Base-by-base conservation (phyloP, 768 basidiomycete genomes). In the Sistotremastrum suecicum region DNA sequence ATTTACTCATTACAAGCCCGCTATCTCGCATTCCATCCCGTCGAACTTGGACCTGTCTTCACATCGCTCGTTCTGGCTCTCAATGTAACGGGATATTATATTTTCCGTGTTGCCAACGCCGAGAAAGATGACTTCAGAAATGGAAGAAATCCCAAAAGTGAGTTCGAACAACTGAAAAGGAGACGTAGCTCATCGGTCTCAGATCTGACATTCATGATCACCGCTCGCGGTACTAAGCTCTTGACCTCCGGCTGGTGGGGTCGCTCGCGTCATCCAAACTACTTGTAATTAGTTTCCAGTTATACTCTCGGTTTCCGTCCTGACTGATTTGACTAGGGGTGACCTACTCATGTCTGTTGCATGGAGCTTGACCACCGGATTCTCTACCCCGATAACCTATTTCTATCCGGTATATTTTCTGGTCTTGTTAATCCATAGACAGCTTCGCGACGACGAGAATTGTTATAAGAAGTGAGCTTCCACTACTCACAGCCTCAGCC, bases 161-260 rank as follows among this genome's bases (percentile, higher is more conserved):
- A 48, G 74, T 53, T 10, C 42, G 4, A 4, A 30, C 33, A n/a
- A 6, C 34, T 47, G 40, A 41, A n/a, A 5, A 34, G 6, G 5
- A 32, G 7, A 11, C 5, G 7, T 12, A 5, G n/a, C 34, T 36
- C 28, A 34, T 44, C 4, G 31, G 9, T 20, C 6, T 10, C 53
- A 94, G 91, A 86, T 58, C 67, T 94, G 12, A 64, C 72, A 50
- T 92, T 65, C 56, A 75, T 97, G 60, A 69, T 75, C 37, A 98
- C 95, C 2, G 74, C 78, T 51, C 74, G 77, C 11, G 95, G 95
- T 9, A 81, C 87, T 3, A 95, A 89, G 60, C 71, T 99, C 34
- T 72, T 99, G 30, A 94, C 80, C 31, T 87, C 86, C 3, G 95
- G 95, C 5, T 98, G 95, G 95, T 99, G 95, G 95, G 94, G 92